Evolutionary conservation across 2,329 filamentous ascomycete species (phyloP).

Genomic region (Cryphonectria japonica): DNA sequence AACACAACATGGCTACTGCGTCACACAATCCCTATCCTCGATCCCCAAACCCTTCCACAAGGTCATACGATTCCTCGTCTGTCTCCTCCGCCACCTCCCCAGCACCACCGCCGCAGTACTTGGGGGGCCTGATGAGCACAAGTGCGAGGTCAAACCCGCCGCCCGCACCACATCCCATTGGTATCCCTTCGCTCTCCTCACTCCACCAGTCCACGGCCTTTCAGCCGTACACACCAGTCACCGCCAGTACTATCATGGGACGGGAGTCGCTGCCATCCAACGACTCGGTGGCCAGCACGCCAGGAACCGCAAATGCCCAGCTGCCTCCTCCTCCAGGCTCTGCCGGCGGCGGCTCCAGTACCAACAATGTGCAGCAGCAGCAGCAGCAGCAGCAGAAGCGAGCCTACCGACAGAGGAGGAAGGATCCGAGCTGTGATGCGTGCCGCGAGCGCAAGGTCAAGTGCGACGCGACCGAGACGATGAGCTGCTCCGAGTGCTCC

Average conservation of each 20-base stretch:
- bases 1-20: slow-evolving; percentile 56
- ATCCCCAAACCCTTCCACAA: slow-evolving; percentile 64
- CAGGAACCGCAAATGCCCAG: slow-evolving; percentile 47
- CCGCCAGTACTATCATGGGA: slow-evolving; percentile 54
- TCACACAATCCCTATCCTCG: slow-evolving; percentile 62
- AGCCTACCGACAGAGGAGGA: slow-evolving; percentile 91
- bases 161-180: slow-evolving; percentile 56
- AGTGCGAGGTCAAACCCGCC: slow-evolving; percentile 54
- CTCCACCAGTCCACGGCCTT: slow-evolving; percentile 48
- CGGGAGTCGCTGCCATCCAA: slow-evolving; percentile 64
- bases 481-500: slow-evolving; percentile 95
- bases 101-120: slow-evolving; percentile 56
- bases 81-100: slow-evolving; percentile 66
- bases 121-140: slow-evolving; percentile 56
- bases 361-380: slow-evolving; percentile 54
- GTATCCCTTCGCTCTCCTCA: slow-evolving; percentile 55
- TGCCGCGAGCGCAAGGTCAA: slow-evolving; percentile 85
- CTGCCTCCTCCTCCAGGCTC: slow-evolving; percentile 35
- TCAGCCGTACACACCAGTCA: slow-evolving; percentile 58
- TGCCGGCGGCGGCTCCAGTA: slow-evolving; percentile 41
- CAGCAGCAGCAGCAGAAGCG: slow-evolving; percentile 89
- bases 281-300: slow-evolving; percentile 60
- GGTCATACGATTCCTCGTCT: slow-evolving; percentile 67
- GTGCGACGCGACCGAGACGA: slow-evolving; percentile 95
- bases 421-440: slow-evolving; percentile 97